A percentile compares a stretch with the other conserved stretches of the same genome.
phyloP scores from a whole-genome alignment of 2,329 filamentous ascomycete genomes.

The Pyrenophora graminea region DNA sequence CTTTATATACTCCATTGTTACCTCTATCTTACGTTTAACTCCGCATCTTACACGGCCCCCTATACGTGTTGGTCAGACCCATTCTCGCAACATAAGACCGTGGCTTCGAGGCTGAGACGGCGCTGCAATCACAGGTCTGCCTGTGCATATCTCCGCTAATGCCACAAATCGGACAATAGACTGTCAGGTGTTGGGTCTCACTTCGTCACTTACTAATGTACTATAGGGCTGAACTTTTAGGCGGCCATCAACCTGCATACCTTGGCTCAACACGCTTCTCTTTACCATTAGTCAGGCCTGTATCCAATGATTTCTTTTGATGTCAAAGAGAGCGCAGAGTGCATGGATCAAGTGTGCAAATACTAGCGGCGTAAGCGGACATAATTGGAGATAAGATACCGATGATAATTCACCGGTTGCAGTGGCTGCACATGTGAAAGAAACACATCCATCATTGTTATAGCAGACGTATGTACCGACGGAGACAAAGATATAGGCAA shows the following conservation, averaged over 20 bases:
- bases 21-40: background rate
- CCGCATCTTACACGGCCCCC: background rate
- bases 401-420: background rate
- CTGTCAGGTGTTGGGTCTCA: too few species aligned
- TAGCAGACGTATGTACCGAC: background rate
- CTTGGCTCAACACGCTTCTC: too few species aligned
- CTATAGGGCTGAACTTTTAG: background rate
- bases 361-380: conserved; percentile 10
- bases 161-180: too few species aligned
- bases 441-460: too few species aligned
- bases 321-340: background rate
- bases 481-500: too few species aligned
- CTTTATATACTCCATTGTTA: conserved; percentile 1
- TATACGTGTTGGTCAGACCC: conserved; percentile 1
- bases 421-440: background rate
- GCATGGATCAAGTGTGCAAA: background rate
- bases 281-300: too few species aligned
- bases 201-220: background rate
- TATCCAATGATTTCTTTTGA: background rate
- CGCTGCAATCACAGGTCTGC: too few species aligned
- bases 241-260: too few species aligned
- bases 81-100: background rate
- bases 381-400: conserved; percentile 3
- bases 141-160: too few species aligned
- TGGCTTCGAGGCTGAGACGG: background rate